These are phyloP conservation scores for Pleurotus salmoneostramineus DNA, from an alignment of 768 basidiomycete species.

Conservation along the genomic window DNA sequence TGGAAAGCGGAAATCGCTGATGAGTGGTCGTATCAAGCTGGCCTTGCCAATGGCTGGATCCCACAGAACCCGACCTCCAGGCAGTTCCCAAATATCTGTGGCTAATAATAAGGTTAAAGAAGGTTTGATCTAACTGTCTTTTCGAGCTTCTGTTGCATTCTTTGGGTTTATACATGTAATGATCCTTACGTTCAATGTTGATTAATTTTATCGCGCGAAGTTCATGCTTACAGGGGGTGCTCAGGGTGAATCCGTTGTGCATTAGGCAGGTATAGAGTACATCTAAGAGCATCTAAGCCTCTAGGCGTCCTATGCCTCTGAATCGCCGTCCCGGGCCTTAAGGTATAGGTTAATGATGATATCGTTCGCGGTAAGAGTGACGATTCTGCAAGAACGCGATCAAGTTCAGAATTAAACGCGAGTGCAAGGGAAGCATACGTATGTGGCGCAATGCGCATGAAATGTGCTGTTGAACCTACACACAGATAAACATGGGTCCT, in stretches of 20 bases:
- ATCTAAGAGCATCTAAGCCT: background rate
- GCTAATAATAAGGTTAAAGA: slow-evolving; percentile 17
- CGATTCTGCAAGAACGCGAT: slow-evolving; percentile 48
- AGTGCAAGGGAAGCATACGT: slow-evolving; percentile 48
- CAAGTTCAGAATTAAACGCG: background rate
- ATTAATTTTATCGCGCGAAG: background rate
- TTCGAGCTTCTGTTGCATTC: background rate
- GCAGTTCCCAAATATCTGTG: slow-evolving; percentile 64
- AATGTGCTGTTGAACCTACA: slow-evolving; percentile 88
- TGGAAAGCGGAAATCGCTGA: slow-evolving; percentile 84
- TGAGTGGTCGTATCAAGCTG: slow-evolving; percentile 89
- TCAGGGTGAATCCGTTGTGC: background rate
- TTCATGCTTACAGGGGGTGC: background rate
- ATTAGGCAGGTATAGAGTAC: background rate
- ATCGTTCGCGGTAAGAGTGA: slow-evolving; percentile 89
- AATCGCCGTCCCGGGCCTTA: slow-evolving; percentile 27
- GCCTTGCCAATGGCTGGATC: slow-evolving; percentile 81
- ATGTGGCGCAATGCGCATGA: slow-evolving; percentile 88
- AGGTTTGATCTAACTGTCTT: background rate
- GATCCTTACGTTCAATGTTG: background rate
- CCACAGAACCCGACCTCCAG: slow-evolving; percentile 49
- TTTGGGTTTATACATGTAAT: too few relatives aligned
- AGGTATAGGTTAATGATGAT: slow-evolving; percentile 70
- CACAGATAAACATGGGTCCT: background rate
- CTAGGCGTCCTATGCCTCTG: slow-evolving; percentile 8